Percentiles rank a stretch among this genome's conserved stretches.
Evolutionary conservation across 108 stramenopile species (phyloP).

Genomic region (Skeletonema marinoi): DNA sequence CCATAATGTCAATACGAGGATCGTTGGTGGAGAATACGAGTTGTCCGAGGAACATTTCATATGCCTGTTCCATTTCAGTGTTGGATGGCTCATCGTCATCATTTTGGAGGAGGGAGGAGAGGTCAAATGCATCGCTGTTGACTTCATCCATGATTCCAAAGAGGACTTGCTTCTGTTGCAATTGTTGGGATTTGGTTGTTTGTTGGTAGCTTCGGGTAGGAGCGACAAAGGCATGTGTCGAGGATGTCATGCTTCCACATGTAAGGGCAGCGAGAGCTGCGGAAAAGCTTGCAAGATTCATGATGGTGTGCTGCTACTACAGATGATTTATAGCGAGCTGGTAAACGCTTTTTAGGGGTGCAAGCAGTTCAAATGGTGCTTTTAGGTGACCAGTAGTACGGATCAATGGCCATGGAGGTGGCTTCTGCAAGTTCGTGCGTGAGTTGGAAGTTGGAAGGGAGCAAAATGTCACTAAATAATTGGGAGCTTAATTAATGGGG

Average conservation of each 20-base stretch:
- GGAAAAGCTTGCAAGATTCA: slow-evolving; percentile 33
- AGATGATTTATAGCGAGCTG: background rate
- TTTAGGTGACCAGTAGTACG: background rate
- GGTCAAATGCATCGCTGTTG: slow-evolving; percentile 73
- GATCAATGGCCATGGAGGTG: background rate
- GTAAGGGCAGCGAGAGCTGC: slow-evolving; percentile 7
- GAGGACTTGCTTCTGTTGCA: slow-evolving; percentile 16
- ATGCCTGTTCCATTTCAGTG: slow-evolving; percentile 67
- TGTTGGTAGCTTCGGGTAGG: background rate
- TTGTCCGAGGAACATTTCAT: slow-evolving; percentile 86
- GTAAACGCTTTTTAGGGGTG: background rate
- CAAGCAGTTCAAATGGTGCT: background rate
- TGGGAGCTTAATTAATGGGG: too few relatives aligned
- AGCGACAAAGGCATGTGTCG: slow-evolving; percentile 5
- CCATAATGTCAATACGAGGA: slow-evolving; percentile 85
- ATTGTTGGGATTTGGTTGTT: background rate
- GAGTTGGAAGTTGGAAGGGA: background rate
- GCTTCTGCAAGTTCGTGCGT: background rate
- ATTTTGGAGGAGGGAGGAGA: slow-evolving; percentile 43
- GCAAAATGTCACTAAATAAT: background rate
- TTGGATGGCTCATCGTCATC: slow-evolving; percentile 39
- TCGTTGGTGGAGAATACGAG: slow-evolving; percentile 90
- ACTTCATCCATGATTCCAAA: slow-evolving; percentile 85
- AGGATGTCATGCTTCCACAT: background rate
- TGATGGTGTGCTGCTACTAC: background rate